Conservation (phyloP, 2,329 filamentous ascomycete species). For the Cephalotrichum gorgonifer region DNA sequence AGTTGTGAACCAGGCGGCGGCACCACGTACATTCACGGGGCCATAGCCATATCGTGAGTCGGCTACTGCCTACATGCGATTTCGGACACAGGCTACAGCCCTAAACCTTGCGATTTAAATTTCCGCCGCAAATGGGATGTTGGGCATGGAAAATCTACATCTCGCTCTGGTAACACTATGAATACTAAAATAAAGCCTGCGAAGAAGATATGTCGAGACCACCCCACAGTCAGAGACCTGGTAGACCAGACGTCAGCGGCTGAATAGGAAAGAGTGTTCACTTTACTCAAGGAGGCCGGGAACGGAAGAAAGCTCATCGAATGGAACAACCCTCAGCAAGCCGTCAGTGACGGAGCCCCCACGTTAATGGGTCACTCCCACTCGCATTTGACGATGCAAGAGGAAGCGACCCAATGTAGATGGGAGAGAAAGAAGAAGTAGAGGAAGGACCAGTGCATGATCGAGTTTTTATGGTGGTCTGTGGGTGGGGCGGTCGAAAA, state of each 20-base stretch:
- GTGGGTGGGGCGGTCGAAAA: neutral
- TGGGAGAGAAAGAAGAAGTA: conserved; percentile 26
- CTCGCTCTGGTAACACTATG: too few species aligned
- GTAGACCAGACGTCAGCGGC: conserved; percentile 26
- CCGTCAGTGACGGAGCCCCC: conserved; percentile 41
- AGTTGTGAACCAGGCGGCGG: too few species aligned
- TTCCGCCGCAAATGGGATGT: too few species aligned
- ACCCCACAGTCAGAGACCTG: conserved; percentile 42
- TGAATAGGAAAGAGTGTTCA: conserved; percentile 37
- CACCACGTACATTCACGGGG: neutral
- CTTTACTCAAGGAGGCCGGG: conserved; percentile 39
- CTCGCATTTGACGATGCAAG: conserved; percentile 40
- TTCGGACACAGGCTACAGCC: neutral
- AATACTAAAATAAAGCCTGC: neutral
- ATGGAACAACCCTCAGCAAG: conserved; percentile 41
- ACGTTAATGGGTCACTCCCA: conserved; percentile 23
- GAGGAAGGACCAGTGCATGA: conserved; percentile 4
- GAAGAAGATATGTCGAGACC: conserved; percentile 30
- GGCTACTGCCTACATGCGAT: neutral
- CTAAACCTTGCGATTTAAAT: too few species aligned
- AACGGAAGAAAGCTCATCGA: conserved; percentile 44
- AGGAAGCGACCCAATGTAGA: conserved; percentile 30
- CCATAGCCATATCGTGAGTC: neutral
- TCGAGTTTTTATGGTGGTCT: conserved; percentile 8
- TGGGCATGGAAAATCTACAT: too few species aligned